Base-by-base conservation (phyloP, 2,329 filamentous ascomycete species). In the Drechslerella coelobrocha region DNA sequence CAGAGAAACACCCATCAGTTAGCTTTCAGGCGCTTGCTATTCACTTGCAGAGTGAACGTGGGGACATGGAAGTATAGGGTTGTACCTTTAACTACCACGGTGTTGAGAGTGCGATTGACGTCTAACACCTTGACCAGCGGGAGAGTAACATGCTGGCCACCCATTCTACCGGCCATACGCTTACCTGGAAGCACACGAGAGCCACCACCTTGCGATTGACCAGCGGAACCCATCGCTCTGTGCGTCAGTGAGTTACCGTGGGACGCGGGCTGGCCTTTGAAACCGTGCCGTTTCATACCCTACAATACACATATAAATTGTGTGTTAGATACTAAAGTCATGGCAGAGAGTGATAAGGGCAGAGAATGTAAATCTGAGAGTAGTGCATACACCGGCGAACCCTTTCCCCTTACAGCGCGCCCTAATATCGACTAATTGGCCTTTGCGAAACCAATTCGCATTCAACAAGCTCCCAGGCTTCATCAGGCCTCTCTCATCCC, bases 91-190 rank as follows among this genome's bases (percentile, higher is more conserved):
- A 99, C 88, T 57, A 97, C 86, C 66, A 99, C 86, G 76, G 96
- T 86, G 19, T 94, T 94, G 77, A 92, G 88, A 79, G 90, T 88
- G 75, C 88, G 85, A 80, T 97, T 92, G 31, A 96, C 88, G 82
- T 91, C 88, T 78, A 99, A 81, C 57, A 99, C 87, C 80, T 89
- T 90, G 75, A 97, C 82, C 80, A 96, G 97, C 84, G 97, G 92
- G 65, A 94, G 84, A 51, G 94, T 99, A 61, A 92, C 89, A 75
- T 86, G 87, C 79, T 96, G 85, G 74, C 89, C 90, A 73, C 94
- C 94, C 94, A 99, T 97, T 68, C 91, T 87, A 61, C 94, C 94
- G 2, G 94, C 87, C 94, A 99, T 99, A 82, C 92, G 94, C 86
- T 99, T 99, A 71, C 94, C 94, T 0, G 94, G 94, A 78, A 92